phyloP scores from a whole-genome alignment of 352 stramenopile species.

The Pythium diclinum region DNA sequence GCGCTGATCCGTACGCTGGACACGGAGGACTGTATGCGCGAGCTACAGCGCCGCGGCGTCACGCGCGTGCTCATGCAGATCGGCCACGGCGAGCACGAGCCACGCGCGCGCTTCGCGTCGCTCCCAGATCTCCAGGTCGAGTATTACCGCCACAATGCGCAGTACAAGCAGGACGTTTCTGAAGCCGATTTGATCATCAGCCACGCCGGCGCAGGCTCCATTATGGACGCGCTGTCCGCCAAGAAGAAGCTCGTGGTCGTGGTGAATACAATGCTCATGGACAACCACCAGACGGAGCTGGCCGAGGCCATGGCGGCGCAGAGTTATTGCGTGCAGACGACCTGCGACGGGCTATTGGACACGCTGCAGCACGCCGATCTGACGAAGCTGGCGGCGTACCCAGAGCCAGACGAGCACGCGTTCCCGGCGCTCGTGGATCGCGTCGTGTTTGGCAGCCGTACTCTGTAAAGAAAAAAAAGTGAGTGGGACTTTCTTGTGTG shows the following conservation, averaged over 20 bases:
- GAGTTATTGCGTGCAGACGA: conserved; percentile 58
- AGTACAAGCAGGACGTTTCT: conserved; percentile 89
- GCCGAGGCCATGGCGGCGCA: conserved; percentile 87
- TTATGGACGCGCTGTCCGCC: conserved; percentile 89
- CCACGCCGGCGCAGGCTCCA: conserved; percentile 92
- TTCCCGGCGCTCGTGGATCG: conserved; percentile 70
- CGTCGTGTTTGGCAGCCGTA: conserved; percentile 31
- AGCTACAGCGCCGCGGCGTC: conserved; percentile 55
- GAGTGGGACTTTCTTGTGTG: too few species aligned
- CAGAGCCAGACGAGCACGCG: conserved; percentile 48
- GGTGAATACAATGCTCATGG: conserved; percentile 95
- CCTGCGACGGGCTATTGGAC: conserved; percentile 32
- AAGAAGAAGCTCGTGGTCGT: conserved; percentile 90
- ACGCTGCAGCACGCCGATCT: conserved; percentile 43
- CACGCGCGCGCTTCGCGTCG: conserved; percentile 20
- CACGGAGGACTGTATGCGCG: conserved; percentile 48
- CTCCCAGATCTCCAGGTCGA: conserved; percentile 39
- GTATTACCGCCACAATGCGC: conserved; percentile 90
- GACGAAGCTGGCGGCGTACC: conserved; percentile 46
- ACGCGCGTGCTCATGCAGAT: conserved; percentile 78
- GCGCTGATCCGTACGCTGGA: conserved; percentile 77
- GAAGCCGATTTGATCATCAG: conserved; percentile 92
- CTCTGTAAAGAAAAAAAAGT: not conserved
- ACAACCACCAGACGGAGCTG: conserved; percentile 97
- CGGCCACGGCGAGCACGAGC: conserved; percentile 60